A percentile compares a stretch with the other conserved stretches of the same genome.
phyloP scores from a whole-genome alignment of 495 filamentous ascomycete species.

The Xylaria scruposa region DNA sequence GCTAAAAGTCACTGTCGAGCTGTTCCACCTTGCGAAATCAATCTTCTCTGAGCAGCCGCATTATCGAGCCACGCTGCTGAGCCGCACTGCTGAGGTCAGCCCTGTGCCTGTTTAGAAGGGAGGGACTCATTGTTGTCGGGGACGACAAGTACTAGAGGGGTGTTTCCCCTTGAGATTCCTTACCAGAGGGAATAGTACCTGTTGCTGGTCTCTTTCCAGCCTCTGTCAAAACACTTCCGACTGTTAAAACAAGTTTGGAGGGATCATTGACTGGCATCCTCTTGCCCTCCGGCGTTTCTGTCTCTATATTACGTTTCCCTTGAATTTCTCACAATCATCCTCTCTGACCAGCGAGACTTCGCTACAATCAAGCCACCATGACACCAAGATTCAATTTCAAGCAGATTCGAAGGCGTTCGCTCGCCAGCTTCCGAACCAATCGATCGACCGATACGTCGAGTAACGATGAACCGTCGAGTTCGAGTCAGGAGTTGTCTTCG shows the following conservation, averaged over 20 bases:
- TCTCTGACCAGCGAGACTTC: slow-evolving; percentile 6
- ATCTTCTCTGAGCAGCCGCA: neutral
- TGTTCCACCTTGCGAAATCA: neutral
- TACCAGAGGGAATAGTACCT: slow-evolving; percentile 6
- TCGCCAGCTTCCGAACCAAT: slow-evolving; percentile 66
- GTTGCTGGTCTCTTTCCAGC: neutral
- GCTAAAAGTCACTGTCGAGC: neutral
- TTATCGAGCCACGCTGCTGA: slow-evolving; percentile 14
- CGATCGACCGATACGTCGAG: slow-evolving; percentile 62
- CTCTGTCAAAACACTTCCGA: neutral
- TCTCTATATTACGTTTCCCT: neutral
- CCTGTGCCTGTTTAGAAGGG: slow-evolving; percentile 9
- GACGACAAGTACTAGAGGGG: slow-evolving; percentile 1
- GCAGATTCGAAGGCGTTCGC: slow-evolving; percentile 76
- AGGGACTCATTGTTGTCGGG: slow-evolving; percentile 17
- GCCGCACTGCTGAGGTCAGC: neutral
- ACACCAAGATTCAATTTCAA: slow-evolving; percentile 70
- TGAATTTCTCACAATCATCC: neutral
- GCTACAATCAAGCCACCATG: slow-evolving; percentile 40
- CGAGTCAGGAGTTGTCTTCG: slow-evolving; percentile 51
- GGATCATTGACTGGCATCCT: slow-evolving; percentile 9
- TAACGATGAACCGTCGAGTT: slow-evolving; percentile 52
- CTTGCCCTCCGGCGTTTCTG: neutral
- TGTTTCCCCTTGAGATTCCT: neutral
- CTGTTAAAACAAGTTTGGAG: neutral